Base-by-base conservation (phyloP, 2,329 filamentous ascomycete species). In the Canariomyces notabilis region DNA sequence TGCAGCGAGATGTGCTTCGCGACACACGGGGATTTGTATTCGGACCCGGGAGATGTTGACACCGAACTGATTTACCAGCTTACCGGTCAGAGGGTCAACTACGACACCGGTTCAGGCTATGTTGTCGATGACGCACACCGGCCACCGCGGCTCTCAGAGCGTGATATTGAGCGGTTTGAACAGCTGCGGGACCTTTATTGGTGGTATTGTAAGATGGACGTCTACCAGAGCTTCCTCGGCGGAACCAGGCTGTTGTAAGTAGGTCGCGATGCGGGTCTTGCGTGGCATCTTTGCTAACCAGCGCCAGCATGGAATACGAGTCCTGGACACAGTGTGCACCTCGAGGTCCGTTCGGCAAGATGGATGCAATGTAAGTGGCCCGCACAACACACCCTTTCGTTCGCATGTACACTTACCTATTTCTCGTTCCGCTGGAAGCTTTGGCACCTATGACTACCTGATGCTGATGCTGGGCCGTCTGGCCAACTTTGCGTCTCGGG, bases 131-230 rank as follows among this genome's bases (percentile, higher is more conserved):
- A 51, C 12, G 44, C 44, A 3, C 18, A 39, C 9, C 26, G 37
- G 26, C 37, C 37, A 8, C 37, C 56, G 11, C 49, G 56, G 14
- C 55, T 61, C 35, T 77, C 76, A 1, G 69, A 76, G 29, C 74
- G 70, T 51, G 90, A 97, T 50, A 75, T 95, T 38, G 83, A 88
- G 51, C 82, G 79, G 33, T 95, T 87, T 59, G 86, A 93, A 59
- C 83, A 86, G 14, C 74, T 93, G 32, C 81, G 86, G 53, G 93
- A 97, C 66, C 68, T 97, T 5, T 94, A 86, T 61, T 98, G 91
- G 90, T 96, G 89, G 87, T 96, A 90, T 63, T 84, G 80, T 58
- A 95, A 95, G 65, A 93, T 96, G 72, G 93, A 97, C 63, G 81
- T 87, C 7, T 94, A 91, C 57, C 91, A 96, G 64, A 89, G 87